These are phyloP conservation scores for Populus euphratica DNA, from an alignment of 345 rosid genomes.

Conservation along the genomic window DNA sequence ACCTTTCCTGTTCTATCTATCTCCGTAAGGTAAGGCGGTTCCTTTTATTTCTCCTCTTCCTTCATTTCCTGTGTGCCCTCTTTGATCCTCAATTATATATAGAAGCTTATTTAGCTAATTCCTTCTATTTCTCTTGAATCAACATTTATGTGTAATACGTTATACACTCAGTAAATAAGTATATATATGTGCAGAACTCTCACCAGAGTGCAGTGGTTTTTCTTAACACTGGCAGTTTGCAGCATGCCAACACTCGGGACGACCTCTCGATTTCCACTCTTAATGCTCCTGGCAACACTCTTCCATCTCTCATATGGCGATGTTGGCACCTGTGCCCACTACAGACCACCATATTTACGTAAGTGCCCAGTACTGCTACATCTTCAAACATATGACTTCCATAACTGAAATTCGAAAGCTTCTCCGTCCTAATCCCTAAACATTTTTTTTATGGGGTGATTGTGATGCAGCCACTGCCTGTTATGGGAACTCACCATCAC, in stretches of 20 bases:
- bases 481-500: constrained; percentile 31
- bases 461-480: constrained; percentile 50
- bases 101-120: too few relatives aligned
- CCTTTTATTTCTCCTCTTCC: neutral
- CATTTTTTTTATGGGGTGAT: neutral
- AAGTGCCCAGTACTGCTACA: neutral
- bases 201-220: too few relatives aligned
- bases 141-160: too few relatives aligned
- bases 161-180: too few relatives aligned
- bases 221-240: too few relatives aligned
- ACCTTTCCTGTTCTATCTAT: constrained; percentile 3
- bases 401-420: neutral
- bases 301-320: constrained; percentile 21
- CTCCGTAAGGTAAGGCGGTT: constrained; percentile 18
- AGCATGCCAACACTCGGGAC: neutral
- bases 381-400: neutral
- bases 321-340: constrained; percentile 42
- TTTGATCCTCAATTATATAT: too few relatives aligned
- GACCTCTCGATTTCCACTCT: neutral
- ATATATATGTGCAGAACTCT: too few relatives aligned
- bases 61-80: neutral
- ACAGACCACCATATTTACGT: constrained; percentile 49
- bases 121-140: too few relatives aligned
- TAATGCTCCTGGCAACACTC: neutral
- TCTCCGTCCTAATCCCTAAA: neutral